Conservation (phyloP, 192 early-diverging fungal genomes). For the Gaertneriomyces sp. region DNA sequence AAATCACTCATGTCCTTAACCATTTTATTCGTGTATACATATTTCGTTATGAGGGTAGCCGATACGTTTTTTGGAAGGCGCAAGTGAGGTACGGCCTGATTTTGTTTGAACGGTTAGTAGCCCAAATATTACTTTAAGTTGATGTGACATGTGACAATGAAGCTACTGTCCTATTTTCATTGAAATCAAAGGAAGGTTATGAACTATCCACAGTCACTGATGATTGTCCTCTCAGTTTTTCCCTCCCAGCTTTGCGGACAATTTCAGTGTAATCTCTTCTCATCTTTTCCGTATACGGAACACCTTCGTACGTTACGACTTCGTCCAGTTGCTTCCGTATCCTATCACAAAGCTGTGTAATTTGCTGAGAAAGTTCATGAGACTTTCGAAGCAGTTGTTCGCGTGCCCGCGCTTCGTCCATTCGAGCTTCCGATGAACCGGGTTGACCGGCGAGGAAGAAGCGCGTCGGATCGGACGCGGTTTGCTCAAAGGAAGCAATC, state of each 20-base stretch:
- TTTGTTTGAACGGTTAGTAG: no score
- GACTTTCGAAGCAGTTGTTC: conserved; percentile 44
- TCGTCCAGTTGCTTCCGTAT: conserved; percentile 51
- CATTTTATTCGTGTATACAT: no score
- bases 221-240: neutral
- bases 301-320: conserved; percentile 54
- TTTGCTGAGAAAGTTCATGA: conserved; percentile 42
- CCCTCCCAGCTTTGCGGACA: conserved; percentile 16
- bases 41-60: no score
- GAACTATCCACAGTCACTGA: no score
- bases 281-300: conserved; percentile 56
- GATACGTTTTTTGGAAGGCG: no score
- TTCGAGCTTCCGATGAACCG: conserved; percentile 43
- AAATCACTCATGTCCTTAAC: no score
- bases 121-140: no score
- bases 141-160: no score
- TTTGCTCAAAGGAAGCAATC: conserved; percentile 45
- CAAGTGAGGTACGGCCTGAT: no score
- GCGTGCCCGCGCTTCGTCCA: conserved; percentile 43
- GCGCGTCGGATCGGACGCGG: conserved; percentile 49
- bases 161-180: no score
- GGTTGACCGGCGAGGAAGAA: conserved; percentile 43
- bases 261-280: conserved; percentile 50
- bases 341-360: conserved; percentile 31
- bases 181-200: no score